Evolutionary conservation across 2,329 filamentous ascomycete genomes (phyloP).

Genomic region (Colletotrichum sp.): DNA sequence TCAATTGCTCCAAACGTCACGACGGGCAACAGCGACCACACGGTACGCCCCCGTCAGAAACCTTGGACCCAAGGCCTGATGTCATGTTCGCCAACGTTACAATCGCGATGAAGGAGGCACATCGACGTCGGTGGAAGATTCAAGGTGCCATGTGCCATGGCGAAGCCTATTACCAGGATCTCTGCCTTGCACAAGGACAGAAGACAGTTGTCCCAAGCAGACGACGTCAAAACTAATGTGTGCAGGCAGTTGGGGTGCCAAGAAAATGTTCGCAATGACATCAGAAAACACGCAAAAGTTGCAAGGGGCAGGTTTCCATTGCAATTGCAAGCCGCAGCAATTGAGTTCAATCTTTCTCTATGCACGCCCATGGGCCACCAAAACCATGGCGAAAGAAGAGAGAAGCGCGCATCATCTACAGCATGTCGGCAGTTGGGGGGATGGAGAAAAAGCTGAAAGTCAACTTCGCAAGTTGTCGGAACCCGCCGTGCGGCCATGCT

Average conservation of each 20-base stretch:
- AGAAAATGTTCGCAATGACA: background rate
- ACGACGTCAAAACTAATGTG: background rate
- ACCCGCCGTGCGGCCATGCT: background rate
- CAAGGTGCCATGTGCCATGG: background rate
- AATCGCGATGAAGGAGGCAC: background rate
- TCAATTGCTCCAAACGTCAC: slow-evolving; percentile 14
- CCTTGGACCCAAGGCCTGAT: background rate
- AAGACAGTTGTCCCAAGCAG: background rate
- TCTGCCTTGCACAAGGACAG: background rate
- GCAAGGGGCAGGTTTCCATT: background rate
- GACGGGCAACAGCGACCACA: slow-evolving; percentile 6
- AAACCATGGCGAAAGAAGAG: background rate
- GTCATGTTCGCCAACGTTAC: background rate
- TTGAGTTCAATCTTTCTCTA: background rate
- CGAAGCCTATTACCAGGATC: background rate
- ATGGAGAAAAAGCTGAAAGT: background rate
- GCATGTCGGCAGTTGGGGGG: background rate
- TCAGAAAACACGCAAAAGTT: background rate
- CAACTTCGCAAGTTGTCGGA: background rate
- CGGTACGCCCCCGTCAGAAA: slow-evolving; percentile 10
- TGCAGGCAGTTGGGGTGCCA: background rate
- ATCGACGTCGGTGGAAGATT: background rate
- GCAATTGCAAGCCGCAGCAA: background rate
- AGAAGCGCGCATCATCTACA: background rate
- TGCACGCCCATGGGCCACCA: background rate